phyloP scores from a whole-genome alignment of 1,284 basidiomycete species.

The Coniferiporia sulphurascens region DNA sequence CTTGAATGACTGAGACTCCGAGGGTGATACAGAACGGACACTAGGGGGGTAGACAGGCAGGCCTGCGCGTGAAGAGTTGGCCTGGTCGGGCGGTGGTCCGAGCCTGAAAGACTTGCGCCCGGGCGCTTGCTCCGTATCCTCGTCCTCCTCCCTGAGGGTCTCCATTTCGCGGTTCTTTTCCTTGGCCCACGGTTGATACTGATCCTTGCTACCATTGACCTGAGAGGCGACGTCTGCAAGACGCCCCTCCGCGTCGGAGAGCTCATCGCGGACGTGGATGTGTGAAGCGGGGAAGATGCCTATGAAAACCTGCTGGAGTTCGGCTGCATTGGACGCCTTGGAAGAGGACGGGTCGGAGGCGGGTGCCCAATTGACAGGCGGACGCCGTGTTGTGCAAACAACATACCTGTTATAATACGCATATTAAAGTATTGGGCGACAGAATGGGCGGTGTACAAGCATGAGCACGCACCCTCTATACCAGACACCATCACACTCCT shows the following conservation, averaged over 20 bases:
- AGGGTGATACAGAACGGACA: conserved; percentile 58
- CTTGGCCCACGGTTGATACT: conserved; percentile 39
- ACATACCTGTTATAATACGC: conserved; percentile 66
- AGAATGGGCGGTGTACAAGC: not conserved
- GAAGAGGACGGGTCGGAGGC: conserved; percentile 51
- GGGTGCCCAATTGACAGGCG: conserved; percentile 59
- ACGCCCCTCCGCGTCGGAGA: conserved; percentile 85
- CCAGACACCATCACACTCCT: conserved; percentile 77
- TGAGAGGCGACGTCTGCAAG: conserved; percentile 65
- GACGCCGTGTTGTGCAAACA: conserved; percentile 72
- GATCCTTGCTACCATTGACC: conserved; percentile 28
- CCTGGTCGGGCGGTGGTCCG: conserved; percentile 67
- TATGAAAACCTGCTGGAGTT: conserved; percentile 85
- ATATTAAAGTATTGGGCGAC: conserved; percentile 6
- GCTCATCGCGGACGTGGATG: conserved; percentile 83
- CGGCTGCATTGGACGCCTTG: conserved; percentile 53
- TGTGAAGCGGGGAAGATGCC: conserved; percentile 95
- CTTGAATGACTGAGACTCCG: conserved; percentile 62
- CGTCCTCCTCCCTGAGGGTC: conserved; percentile 72
- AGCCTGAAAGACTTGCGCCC: conserved; percentile 60
- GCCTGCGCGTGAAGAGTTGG: conserved; percentile 62
- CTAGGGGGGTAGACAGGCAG: conserved; percentile 66
- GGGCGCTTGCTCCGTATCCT: conserved; percentile 38
- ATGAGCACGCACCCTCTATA: conserved; percentile 74
- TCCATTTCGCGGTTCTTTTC: conserved; percentile 54